Conservation (phyloP, 768 basidiomycete genomes). For the Plicaturopsis crispa region DNA sequence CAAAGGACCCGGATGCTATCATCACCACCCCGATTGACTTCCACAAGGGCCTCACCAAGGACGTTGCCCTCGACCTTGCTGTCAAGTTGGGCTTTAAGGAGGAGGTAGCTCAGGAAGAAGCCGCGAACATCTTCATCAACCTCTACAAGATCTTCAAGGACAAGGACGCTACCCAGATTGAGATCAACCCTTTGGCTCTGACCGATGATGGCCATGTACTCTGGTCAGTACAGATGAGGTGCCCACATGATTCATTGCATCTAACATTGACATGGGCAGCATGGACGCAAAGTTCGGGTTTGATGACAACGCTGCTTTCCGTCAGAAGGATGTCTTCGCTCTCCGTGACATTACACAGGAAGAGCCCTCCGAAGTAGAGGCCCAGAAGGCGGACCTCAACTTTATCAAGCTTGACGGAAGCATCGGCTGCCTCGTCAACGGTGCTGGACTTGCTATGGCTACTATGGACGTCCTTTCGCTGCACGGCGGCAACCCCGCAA, state of each 20-base stretch:
- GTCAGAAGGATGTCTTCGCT: slow-evolving; percentile 83
- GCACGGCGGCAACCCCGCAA: slow-evolving; percentile 95
- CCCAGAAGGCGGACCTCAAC: slow-evolving; percentile 92
- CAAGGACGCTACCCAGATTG: slow-evolving; percentile 98
- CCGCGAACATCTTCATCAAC: slow-evolving; percentile 89
- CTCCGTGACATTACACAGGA: slow-evolving; percentile 93
- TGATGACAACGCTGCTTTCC: slow-evolving; percentile 98
- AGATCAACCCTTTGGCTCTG: slow-evolving; percentile 97
- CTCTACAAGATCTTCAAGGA: slow-evolving; percentile 97
- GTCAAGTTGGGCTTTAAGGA: slow-evolving; percentile 84
- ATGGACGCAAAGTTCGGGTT: slow-evolving; percentile 99
- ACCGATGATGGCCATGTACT: slow-evolving; percentile 87
- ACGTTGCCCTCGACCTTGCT: slow-evolving; percentile 72
- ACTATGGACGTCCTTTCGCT: slow-evolving; percentile 99
- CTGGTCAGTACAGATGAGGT: slow-evolving; percentile 51
- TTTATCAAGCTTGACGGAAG: slow-evolving; percentile 99
- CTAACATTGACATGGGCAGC: slow-evolving; percentile 32
- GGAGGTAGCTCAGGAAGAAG: slow-evolving; percentile 65
- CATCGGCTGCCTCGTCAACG: slow-evolving; percentile 96
- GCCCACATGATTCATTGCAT: slow-evolving; percentile 3
- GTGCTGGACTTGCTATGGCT: slow-evolving; percentile 98
- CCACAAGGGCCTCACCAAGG: slow-evolving; percentile 68
- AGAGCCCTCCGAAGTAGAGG: slow-evolving; percentile 95
- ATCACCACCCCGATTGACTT: slow-evolving; percentile 92
- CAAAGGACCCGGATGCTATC: slow-evolving; percentile 89